These are phyloP conservation scores for Eremomyces bilateralis DNA, from an alignment of 495 filamentous ascomycete genomes.

Conservation along the genomic window DNA sequence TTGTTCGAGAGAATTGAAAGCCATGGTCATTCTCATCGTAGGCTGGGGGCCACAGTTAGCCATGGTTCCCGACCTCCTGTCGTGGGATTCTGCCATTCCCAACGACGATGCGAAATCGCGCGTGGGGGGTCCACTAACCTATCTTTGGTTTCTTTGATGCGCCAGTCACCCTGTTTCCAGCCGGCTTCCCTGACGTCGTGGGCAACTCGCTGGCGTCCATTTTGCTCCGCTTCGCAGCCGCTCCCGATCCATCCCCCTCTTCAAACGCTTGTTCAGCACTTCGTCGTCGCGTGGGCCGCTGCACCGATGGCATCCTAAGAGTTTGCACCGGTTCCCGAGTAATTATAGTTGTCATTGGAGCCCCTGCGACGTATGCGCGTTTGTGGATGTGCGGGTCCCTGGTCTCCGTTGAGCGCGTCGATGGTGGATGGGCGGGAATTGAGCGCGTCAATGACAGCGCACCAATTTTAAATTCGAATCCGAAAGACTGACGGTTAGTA, in stretches of 20 bases:
- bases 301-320: slow-evolving; percentile 15
- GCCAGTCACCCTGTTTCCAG: slow-evolving; percentile 8
- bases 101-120: slow-evolving; percentile 1
- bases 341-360: slow-evolving; percentile 18
- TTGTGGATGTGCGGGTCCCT: no score
- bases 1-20: slow-evolving; percentile 35
- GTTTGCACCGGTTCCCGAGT: slow-evolving; percentile 16
- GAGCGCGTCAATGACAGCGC: no score
- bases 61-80: neutral
- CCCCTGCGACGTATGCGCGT: no score
- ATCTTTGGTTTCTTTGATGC: slow-evolving; percentile 7
- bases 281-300: slow-evolving; percentile 13
- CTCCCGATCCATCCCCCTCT: no score
- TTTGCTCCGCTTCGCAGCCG: slow-evolving; percentile 7
- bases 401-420: no score
- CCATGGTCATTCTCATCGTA: slow-evolving; percentile 47
- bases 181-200: neutral
- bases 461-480: no score
- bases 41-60: slow-evolving; percentile 13
- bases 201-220: slow-evolving; percentile 7
- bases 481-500: no score
- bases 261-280: slow-evolving; percentile 15
- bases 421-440: no score
- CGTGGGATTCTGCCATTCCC: slow-evolving; percentile 1
- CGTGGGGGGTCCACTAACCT: slow-evolving; percentile 7